Evolutionary conservation across 331 rosid genomes (phyloP).

Genomic region (Rosa hybrid): DNA sequence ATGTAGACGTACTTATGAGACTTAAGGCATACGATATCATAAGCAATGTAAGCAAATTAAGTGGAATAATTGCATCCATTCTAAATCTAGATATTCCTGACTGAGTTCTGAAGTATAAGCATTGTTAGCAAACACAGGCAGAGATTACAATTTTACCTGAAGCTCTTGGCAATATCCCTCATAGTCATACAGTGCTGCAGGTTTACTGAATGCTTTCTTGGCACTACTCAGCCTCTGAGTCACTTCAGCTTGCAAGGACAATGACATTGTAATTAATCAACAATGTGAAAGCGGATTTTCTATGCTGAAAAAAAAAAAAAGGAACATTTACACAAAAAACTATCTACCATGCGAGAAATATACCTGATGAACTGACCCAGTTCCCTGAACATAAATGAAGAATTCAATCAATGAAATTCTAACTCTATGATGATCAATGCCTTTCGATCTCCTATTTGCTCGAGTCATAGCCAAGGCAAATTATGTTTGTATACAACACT

Average conservation of each 20-base stretch:
- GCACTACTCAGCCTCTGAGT: conserved; percentile 84
- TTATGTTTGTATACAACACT: too few relatives aligned
- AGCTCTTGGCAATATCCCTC: conserved; percentile 94
- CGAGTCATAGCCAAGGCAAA: too few relatives aligned
- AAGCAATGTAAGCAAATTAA: too few relatives aligned
- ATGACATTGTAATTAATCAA: conserved; percentile 16
- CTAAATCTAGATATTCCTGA: neutral
- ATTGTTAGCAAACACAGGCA: neutral
- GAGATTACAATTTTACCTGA: conserved; percentile 45
- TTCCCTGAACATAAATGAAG: too few relatives aligned
- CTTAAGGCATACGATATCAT: too few relatives aligned
- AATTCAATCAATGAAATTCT: too few relatives aligned
- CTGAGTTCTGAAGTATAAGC: neutral
- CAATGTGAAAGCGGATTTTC: neutral
- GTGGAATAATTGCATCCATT: neutral
- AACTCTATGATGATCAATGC: too few relatives aligned
- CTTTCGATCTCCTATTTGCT: too few relatives aligned
- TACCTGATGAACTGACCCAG: neutral
- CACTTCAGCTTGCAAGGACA: conserved; percentile 78
- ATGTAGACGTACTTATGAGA: too few relatives aligned
- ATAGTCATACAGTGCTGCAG: conserved; percentile 66
- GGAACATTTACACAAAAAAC: neutral
- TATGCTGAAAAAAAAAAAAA: neutral
- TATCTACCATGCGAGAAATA: neutral
- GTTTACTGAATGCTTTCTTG: conserved; percentile 72